Conservation (phyloP, 208 protist genomes). For the Trypanosoma melophagium region DNA sequence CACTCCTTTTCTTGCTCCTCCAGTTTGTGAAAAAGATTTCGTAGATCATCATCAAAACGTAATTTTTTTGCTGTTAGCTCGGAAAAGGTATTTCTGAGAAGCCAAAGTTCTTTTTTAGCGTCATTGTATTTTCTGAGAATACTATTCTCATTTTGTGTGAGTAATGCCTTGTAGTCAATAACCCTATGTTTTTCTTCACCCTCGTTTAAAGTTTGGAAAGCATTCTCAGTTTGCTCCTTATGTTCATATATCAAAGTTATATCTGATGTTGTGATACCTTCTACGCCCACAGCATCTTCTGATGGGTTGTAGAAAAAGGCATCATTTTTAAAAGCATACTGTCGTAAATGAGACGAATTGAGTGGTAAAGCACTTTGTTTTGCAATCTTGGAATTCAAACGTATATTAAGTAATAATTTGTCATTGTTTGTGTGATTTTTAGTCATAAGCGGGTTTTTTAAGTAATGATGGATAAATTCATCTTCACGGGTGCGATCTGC, state of each 20-base stretch:
- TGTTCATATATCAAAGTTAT: no score
- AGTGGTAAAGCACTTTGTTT: neutral
- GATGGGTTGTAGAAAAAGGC: conserved; percentile 6
- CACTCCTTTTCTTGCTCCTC: neutral
- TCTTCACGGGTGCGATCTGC: neutral
- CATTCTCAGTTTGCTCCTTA: neutral
- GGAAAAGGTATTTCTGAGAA: neutral
- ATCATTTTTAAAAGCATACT: neutral
- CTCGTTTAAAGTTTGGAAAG: neutral
- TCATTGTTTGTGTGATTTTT: neutral
- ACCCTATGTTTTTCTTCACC: neutral
- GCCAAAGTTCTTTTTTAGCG: neutral
- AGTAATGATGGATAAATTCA: no score
- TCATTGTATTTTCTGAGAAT: neutral
- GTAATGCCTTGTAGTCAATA: neutral
- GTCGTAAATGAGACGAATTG: neutral
- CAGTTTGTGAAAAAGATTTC: neutral
- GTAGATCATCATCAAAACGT: neutral
- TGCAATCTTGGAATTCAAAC: neutral
- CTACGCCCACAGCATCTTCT: neutral
- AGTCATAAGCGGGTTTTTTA: no score
- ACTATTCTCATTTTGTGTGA: neutral
- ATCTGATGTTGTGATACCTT: neutral
- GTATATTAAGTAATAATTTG: neutral
- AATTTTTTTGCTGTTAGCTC: neutral